Percentiles rank a stretch among this genome's conserved stretches.
phyloP scores from a whole-genome alignment of 139 green algal species.

The Diplosphaera chodatii region DNA sequence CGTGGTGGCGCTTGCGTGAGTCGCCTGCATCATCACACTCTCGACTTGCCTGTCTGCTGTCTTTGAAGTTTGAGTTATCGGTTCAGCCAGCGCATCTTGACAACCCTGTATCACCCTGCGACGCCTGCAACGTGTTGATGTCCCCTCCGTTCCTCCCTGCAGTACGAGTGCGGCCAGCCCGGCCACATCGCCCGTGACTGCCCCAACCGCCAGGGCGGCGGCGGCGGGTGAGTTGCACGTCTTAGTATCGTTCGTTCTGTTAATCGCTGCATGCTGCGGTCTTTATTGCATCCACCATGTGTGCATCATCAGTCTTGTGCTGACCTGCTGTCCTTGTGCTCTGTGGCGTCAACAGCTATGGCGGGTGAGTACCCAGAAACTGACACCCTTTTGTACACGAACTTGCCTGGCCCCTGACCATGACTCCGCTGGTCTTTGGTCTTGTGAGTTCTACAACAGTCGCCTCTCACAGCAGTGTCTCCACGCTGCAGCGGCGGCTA shows the following conservation, averaged over 20 bases:
- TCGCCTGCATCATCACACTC: too few species aligned
- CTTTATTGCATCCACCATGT: too few species aligned
- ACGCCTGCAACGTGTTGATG: neutral
- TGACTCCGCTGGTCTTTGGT: neutral
- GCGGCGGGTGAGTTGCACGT: too few species aligned
- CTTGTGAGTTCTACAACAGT: neutral
- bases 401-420: neutral
- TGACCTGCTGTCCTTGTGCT: neutral
- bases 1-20: neutral
- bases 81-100: too few species aligned
- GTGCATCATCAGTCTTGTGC: too few species aligned
- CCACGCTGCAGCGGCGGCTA: neutral
- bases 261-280: neutral
- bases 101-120: neutral
- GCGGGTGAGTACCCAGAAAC: neutral
- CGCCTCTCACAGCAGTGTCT: neutral
- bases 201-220: slow-evolving; percentile 1
- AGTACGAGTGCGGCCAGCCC: neutral
- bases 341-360: neutral
- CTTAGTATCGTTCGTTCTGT: neutral
- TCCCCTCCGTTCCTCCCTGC: neutral
- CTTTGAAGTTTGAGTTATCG: too few species aligned
- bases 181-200: neutral
- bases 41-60: too few species aligned
- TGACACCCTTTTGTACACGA: too few species aligned